phyloP scores from a whole-genome alignment of 2,329 filamentous ascomycete species.

The Aureobasidium mangrovei region DNA sequence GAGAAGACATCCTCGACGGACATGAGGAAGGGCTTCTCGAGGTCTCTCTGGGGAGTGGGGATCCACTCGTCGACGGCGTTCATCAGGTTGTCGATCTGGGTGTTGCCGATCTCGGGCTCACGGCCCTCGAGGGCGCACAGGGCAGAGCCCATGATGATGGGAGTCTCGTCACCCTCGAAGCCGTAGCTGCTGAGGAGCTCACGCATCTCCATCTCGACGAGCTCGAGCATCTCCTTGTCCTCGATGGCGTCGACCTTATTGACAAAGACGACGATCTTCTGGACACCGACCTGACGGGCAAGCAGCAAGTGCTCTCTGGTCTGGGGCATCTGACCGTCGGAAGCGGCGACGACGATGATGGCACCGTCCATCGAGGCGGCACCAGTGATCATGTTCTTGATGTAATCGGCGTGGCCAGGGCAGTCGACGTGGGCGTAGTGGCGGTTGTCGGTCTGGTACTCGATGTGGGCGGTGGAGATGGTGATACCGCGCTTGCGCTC shows the following conservation, averaged over 20 bases:
- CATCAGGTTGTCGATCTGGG: conserved; percentile 88
- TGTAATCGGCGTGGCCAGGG: conserved; percentile 99
- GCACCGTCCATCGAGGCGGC: conserved; percentile 98
- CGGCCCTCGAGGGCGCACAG: conserved; percentile 87
- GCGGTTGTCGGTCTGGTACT: conserved; percentile 87
- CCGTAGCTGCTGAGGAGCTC: conserved; percentile 88
- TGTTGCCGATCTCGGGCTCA: conserved; percentile 72
- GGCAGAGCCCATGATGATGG: conserved; percentile 93
- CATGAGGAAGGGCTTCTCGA: conserved; percentile 99
- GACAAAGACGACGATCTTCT: conserved; percentile 97
- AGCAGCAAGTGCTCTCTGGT: conserved; percentile 97
- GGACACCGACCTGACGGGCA: conserved; percentile 94
- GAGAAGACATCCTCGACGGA: conserved; percentile 67
- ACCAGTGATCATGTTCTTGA: conserved; percentile 99
- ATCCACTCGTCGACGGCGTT: conserved; percentile 91
- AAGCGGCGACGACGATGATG: conserved; percentile 96
- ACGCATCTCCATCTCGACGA: conserved; percentile 99
- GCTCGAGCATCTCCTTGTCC: conserved; percentile 98
- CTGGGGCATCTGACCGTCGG: conserved; percentile 99
- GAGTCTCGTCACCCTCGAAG: conserved; percentile 96
- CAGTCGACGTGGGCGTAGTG: conserved; percentile 99
- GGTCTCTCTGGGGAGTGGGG: conserved; percentile 83
- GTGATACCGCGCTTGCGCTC: conserved; percentile 99
- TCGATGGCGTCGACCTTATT: conserved; percentile 99
- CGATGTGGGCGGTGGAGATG: conserved; percentile 96